Evolutionary conservation across 306 rosid genomes (phyloP).

Genomic region (Acacia acuminata): DNA sequence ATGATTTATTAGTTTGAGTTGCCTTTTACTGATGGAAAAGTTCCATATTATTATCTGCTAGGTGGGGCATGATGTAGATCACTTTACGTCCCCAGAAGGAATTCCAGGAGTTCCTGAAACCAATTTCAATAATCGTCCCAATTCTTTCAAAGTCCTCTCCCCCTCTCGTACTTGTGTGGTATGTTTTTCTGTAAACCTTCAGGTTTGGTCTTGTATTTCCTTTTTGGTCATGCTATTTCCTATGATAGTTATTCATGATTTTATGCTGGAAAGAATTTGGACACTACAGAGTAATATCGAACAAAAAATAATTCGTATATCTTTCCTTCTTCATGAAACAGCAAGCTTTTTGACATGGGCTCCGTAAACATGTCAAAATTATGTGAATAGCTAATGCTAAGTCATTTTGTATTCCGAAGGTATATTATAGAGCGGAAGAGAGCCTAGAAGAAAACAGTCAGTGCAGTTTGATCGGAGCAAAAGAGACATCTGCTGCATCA

Average conservation of each 20-base stretch:
- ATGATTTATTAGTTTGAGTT: background rate
- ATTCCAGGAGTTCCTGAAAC: slow-evolving; percentile 90
- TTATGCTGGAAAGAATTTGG: slow-evolving; percentile 1
- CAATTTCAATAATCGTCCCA: slow-evolving; percentile 92
- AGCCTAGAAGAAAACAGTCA: slow-evolving; percentile 36
- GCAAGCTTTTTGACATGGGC: background rate
- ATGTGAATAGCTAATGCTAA: slow-evolving; percentile 34
- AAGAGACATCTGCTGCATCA: slow-evolving; percentile 16
- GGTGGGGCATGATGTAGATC: slow-evolving; percentile 79
- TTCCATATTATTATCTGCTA: slow-evolving; percentile 39
- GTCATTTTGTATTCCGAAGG: slow-evolving; percentile 44
- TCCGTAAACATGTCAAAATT: slow-evolving; percentile 5
- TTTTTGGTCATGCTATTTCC: background rate
- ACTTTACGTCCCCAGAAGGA: slow-evolving; percentile 92
- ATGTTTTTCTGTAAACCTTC: slow-evolving; percentile 35
- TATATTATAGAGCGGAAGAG: slow-evolving; percentile 67
- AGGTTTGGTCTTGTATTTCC: background rate
- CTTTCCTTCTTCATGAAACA: slow-evolving; percentile 1
- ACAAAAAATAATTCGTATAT: background rate
- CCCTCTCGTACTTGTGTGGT: slow-evolving; percentile 83
- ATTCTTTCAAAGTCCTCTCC: slow-evolving; percentile 86
- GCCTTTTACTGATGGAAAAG: slow-evolving; percentile 7
- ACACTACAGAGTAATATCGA: background rate
- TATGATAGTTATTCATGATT: background rate
- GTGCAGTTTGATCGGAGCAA: slow-evolving; percentile 18